Evolutionary conservation across 768 basidiomycete genomes (phyloP).

Genomic region (Hericium coralloides): DNA sequence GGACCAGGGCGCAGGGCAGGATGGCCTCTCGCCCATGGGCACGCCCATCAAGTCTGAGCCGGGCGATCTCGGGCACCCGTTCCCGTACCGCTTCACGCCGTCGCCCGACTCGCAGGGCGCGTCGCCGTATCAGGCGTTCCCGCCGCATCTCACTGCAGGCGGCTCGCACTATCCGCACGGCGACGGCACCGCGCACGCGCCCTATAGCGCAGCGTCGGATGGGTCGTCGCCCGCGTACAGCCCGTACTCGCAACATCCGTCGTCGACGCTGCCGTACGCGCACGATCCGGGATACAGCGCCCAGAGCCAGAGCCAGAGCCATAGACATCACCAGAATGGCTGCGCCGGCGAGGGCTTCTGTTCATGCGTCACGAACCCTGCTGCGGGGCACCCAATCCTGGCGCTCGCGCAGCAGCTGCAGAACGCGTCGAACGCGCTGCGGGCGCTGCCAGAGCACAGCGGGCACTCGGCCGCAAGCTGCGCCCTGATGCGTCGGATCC

Average conservation of each 20-base stretch:
- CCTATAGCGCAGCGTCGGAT: slow-evolving; percentile 8
- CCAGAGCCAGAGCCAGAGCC: neutral
- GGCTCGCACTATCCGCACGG: slow-evolving; percentile 1
- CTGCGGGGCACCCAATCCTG: slow-evolving; percentile 7
- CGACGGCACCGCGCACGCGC: slow-evolving; percentile 6
- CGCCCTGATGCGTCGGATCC: slow-evolving; percentile 10
- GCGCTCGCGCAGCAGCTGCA: slow-evolving; percentile 13
- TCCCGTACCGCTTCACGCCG: slow-evolving; percentile 17
- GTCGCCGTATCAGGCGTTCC: slow-evolving; percentile 15
- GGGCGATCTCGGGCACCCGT: slow-evolving; percentile 10
- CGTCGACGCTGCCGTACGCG: slow-evolving; percentile 6
- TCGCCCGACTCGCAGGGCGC: slow-evolving; percentile 15
- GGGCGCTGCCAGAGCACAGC: slow-evolving; percentile 12
- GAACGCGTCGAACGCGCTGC: slow-evolving; percentile 6
- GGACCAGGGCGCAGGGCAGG: slow-evolving; percentile 11
- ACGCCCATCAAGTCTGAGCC: slow-evolving; percentile 42
- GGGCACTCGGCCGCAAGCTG: slow-evolving; percentile 3
- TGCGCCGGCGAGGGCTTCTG: slow-evolving; percentile 8
- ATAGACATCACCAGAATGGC: neutral
- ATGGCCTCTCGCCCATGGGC: slow-evolving; percentile 24
- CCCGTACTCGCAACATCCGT: slow-evolving; percentile 13
- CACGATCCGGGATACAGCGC: slow-evolving; percentile 3
- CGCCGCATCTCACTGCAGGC: slow-evolving; percentile 3
- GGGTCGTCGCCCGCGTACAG: slow-evolving; percentile 14
- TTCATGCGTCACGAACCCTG: slow-evolving; percentile 13